Evolutionary conservation across 2,329 filamentous ascomycete species (phyloP).

Genomic region (Rhynchosporium agropyri): DNA sequence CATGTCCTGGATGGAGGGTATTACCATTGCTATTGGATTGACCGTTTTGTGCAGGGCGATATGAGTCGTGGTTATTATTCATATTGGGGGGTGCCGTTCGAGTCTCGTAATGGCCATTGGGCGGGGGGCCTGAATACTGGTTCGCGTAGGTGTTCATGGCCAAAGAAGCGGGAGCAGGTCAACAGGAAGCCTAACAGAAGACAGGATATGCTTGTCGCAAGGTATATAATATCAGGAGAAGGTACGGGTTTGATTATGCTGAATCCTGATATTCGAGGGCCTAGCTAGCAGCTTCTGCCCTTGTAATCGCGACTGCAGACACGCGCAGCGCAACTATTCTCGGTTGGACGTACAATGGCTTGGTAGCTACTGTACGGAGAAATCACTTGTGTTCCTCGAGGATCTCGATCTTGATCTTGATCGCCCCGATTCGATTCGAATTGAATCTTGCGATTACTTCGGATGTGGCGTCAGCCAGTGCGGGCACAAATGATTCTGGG

Average conservation of each 20-base stretch:
- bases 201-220: background rate
- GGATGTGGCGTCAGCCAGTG: constrained; percentile 5
- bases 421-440: background rate
- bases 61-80: constrained; percentile 1
- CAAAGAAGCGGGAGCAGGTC: background rate
- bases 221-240: background rate
- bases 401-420: background rate
- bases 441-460: constrained; percentile 2
- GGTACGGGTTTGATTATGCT: background rate
- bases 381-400: background rate
- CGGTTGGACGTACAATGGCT: background rate
- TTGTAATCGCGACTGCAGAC: constrained; percentile 12
- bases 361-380: background rate
- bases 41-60: constrained; percentile 6
- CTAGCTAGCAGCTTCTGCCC: background rate
- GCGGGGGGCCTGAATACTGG: too few relatives aligned
- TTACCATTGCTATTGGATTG: background rate
- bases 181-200: too few relatives aligned
- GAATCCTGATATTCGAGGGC: background rate
- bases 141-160: background rate
- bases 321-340: constrained; percentile 1
- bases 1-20: background rate
- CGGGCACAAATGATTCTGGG: background rate
- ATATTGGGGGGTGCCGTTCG: background rate
- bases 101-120: constrained; percentile 8